Percentiles rank a stretch among this genome's conserved stretches.
Evolutionary conservation across 2,329 filamentous ascomycete species (phyloP).

Genomic region (Zymoseptoria brevis): DNA sequence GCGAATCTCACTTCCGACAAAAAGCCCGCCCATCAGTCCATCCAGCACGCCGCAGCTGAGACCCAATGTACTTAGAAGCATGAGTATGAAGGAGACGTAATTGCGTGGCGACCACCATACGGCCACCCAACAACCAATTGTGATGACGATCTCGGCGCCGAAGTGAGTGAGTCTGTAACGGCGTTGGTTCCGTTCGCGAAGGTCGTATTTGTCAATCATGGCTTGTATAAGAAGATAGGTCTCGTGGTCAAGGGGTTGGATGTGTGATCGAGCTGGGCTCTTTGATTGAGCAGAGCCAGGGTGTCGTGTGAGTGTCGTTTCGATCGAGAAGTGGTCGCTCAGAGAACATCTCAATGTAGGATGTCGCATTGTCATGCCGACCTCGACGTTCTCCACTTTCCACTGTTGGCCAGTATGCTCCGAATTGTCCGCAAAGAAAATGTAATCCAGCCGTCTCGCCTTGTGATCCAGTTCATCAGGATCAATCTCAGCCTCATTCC

Average conservation of each 20-base stretch:
- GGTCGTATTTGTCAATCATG: constrained; percentile 60
- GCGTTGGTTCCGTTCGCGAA: constrained; percentile 64
- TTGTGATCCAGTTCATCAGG: constrained; percentile 58
- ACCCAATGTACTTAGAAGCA: constrained; percentile 69
- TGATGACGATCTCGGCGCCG: constrained; percentile 55
- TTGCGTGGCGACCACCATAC: constrained; percentile 78
- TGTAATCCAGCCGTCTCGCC: constrained; percentile 89
- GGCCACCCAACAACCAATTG: constrained; percentile 67
- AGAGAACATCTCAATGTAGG: constrained; percentile 74
- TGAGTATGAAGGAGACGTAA: constrained; percentile 71
- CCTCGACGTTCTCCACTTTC: constrained; percentile 61
- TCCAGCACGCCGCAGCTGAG: constrained; percentile 71
- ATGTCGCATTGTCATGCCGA: constrained; percentile 76
- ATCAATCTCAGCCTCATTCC: constrained; percentile 57
- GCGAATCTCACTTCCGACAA: constrained; percentile 75
- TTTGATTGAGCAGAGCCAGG: background rate
- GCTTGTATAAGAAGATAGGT: constrained; percentile 64
- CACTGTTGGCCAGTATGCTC: constrained; percentile 44
- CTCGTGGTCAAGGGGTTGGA: constrained; percentile 8
- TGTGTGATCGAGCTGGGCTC: background rate
- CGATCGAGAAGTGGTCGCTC: constrained; percentile 90
- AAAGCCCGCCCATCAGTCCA: constrained; percentile 77
- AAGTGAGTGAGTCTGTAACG: constrained; percentile 69
- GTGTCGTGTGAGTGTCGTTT: constrained; percentile 60
- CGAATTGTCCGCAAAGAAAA: constrained; percentile 59